Evolutionary conservation across 768 basidiomycete species (phyloP).

Genomic region (Infundibulicybe gibba): DNA sequence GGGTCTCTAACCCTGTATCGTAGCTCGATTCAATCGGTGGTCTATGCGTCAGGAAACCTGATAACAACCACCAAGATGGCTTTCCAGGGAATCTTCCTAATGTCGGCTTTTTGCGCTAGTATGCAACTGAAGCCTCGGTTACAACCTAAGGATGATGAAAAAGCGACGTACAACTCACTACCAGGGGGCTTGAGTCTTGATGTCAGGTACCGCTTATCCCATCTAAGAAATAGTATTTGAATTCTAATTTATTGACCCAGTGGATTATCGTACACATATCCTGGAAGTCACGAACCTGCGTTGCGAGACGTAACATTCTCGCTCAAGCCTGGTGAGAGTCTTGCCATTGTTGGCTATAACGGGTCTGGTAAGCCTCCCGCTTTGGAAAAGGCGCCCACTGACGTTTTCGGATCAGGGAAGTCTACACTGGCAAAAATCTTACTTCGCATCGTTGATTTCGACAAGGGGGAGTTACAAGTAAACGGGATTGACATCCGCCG

Average conservation of each 20-base stretch:
- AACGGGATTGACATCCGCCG: constrained; percentile 69
- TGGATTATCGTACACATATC: constrained; percentile 70
- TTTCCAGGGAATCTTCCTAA: constrained; percentile 83
- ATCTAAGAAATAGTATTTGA: neutral
- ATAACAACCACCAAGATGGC: constrained; percentile 64
- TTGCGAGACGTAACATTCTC: constrained; percentile 67
- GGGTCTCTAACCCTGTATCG: constrained; percentile 84
- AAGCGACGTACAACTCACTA: constrained; percentile 41
- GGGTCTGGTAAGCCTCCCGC: constrained; percentile 59
- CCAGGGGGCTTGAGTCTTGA: constrained; percentile 66
- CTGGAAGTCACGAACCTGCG: constrained; percentile 64
- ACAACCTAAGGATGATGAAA: constrained; percentile 54
- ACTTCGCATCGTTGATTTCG: constrained; percentile 75
- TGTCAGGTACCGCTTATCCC: constrained; percentile 47
- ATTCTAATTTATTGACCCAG: constrained; percentile 14
- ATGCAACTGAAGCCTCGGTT: constrained; percentile 66
- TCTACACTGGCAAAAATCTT: constrained; percentile 83
- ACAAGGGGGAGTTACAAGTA: constrained; percentile 62
- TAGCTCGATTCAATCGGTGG: constrained; percentile 68
- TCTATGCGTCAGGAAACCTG: constrained; percentile 62
- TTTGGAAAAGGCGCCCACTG: neutral
- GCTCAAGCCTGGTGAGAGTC: constrained; percentile 70
- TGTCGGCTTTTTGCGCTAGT: constrained; percentile 83
- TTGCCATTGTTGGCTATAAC: constrained; percentile 85
- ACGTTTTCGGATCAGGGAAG: constrained; percentile 52